Base-by-base conservation (phyloP, 345 rosid genomes). In the Limnanthes douglasii region DNA sequence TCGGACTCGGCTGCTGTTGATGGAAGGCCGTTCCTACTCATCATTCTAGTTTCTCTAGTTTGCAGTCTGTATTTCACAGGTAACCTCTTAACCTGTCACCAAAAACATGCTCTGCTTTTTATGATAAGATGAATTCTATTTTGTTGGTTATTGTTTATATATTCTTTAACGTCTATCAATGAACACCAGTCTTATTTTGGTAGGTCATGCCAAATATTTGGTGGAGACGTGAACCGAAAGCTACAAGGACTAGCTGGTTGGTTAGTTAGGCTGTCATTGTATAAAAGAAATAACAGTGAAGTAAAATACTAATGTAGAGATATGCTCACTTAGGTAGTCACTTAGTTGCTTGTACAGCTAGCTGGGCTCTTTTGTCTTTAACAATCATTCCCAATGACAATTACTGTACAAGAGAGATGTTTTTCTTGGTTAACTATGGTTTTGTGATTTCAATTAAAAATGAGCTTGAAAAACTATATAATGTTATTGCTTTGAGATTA, bases 1-100 rank as follows among this genome's bases (percentile, higher is more conserved):
- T 75, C 85, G 27, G 51, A 25, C 13, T 37, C 61, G 49, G 62
- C n/a, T n/a, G n/a, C 60, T 23, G 37, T 34, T 48, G 31, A 44
- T 24, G 33, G 29, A 45, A 54, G 54, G 48, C 64, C 73, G 2
- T 57, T 22, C 57, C 21, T 57, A 25, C n/a, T 51, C 17, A 15
- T 52, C 21, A n/a, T 60, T 11, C 6, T 57, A 15, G 31, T 50
- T 36, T 53, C 55, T 26, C 36, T 41, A 23, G 45, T 46, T 21
- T 36, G 49, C 18, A 39, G 25, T 44, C 43, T 58, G 40, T 61
- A 46, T 45, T 56, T 61, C 34, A 32, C 56, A 34, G 70, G 70
- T 57, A 58, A 61, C 27, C 6, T 22, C 43, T 28, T 57, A 15
- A 18, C 44, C 15, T 32, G 21, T 40, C 18, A 10, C n/a, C 5